Conservation (phyloP, 2,329 filamentous ascomycete genomes). For the Penicillium sp. region DNA sequence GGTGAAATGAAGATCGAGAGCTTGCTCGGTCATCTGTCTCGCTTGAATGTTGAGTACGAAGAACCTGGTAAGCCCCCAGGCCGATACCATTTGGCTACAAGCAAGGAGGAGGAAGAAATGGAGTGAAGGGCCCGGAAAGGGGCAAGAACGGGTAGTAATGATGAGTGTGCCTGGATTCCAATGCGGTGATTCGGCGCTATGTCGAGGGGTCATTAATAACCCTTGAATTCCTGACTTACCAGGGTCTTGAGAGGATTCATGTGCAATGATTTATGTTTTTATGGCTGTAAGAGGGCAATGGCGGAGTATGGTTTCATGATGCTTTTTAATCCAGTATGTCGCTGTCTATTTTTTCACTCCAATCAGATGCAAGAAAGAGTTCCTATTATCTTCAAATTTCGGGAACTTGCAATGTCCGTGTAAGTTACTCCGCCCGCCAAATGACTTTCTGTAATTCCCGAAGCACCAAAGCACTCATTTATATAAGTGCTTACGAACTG, state of each 20-base stretch:
- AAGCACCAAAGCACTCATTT: neutral
- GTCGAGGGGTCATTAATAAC: neutral
- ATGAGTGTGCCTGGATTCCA: neutral
- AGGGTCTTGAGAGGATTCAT: neutral
- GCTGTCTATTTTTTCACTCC: neutral
- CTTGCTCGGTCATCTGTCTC: constrained; percentile 49
- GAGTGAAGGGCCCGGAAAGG: constrained; percentile 27
- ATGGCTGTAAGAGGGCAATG: neutral
- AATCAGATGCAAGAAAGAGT: neutral
- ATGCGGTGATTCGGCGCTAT: neutral
- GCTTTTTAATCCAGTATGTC: neutral
- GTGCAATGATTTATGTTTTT: neutral
- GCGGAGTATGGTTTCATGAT: neutral
- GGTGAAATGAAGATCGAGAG: constrained; percentile 54
- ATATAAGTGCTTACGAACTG: neutral
- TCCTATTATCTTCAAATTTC: neutral
- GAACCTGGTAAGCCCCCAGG: constrained; percentile 46
- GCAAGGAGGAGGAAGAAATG: constrained; percentile 47
- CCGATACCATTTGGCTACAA: constrained; percentile 42
- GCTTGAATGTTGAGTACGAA: constrained; percentile 52
- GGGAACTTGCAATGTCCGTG: neutral
- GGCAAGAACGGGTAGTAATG: neutral
- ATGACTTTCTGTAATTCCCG: neutral
- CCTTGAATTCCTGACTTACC: neutral
- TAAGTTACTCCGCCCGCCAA: neutral